A percentile compares a stretch with the other conserved stretches of the same genome.
These are phyloP conservation scores for Rutstroemia sp. DNA, from an alignment of 2,329 filamentous ascomycete species.

Conservation along the genomic window DNA sequence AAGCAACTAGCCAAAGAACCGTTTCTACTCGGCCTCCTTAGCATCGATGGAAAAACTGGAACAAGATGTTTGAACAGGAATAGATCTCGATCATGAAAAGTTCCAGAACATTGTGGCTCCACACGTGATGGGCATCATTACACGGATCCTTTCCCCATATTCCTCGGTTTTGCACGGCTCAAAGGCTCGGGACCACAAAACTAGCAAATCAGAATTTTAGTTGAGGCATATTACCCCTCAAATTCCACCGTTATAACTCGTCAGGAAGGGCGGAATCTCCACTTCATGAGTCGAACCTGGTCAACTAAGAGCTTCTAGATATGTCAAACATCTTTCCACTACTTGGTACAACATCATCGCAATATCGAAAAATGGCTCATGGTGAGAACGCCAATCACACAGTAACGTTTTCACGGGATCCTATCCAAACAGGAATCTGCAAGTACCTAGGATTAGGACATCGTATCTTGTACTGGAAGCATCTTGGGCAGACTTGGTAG, in stretches of 20 bases:
- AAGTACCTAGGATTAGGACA: background rate
- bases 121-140: conserved; percentile 3
- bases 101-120: conserved; percentile 3
- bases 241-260: background rate
- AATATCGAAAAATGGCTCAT: background rate
- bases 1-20: background rate
- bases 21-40: conserved; percentile 1
- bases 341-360: background rate
- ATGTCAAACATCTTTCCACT: background rate
- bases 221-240: background rate
- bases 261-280: conserved; percentile 1
- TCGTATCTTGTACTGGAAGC: too few species aligned
- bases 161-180: conserved; percentile 5
- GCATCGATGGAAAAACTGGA: background rate
- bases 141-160: background rate
- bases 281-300: conserved; percentile 2
- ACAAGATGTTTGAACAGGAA: background rate
- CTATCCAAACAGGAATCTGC: background rate
- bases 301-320: background rate
- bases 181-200: background rate
- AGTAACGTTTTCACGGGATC: background rate
- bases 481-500: too few species aligned
- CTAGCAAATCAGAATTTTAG: conserved; percentile 1
- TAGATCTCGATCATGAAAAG: conserved; percentile 3
- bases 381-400: conserved; percentile 1